phyloP scores from a whole-genome alignment of 495 filamentous ascomycete genomes.

The Hapsidospora chrysogenum region DNA sequence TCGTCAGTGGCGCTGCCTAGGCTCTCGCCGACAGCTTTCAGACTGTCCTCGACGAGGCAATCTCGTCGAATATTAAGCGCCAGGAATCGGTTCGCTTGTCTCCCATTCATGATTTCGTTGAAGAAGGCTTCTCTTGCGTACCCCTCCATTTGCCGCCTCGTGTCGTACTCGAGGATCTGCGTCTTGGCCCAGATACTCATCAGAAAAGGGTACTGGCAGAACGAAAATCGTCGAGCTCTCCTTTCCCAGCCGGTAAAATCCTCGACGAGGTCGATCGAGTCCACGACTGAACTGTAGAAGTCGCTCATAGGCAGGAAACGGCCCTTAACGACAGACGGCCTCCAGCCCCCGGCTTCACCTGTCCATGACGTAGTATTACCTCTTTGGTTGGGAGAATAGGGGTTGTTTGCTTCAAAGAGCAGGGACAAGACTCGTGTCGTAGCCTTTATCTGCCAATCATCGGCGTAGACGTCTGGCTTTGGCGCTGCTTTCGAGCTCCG shows the following conservation, averaged over 20 bases:
- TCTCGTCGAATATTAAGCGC: constrained; percentile 66
- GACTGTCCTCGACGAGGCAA: constrained; percentile 81
- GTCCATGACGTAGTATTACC: constrained; percentile 11
- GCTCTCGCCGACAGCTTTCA: constrained; percentile 74
- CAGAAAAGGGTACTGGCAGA: constrained; percentile 91
- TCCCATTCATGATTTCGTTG: constrained; percentile 61
- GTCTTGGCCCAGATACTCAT: constrained; percentile 91
- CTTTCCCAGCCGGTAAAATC: constrained; percentile 88
- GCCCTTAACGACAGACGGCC: constrained; percentile 22
- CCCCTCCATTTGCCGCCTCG: constrained; percentile 78
- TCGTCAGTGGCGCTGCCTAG: constrained; percentile 72
- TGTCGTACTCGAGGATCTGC: constrained; percentile 80
- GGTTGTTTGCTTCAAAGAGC: constrained; percentile 68
- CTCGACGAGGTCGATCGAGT: constrained; percentile 69
- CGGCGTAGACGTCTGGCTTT: constrained; percentile 46
- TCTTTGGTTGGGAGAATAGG: neutral
- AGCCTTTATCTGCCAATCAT: constrained; percentile 85
- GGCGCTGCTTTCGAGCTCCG: constrained; percentile 16
- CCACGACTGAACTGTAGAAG: constrained; percentile 77
- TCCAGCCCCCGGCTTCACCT: neutral
- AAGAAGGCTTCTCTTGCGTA: constrained; percentile 88
- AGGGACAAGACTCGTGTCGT: constrained; percentile 69
- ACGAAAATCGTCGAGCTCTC: constrained; percentile 58
- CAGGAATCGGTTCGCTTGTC: constrained; percentile 64
- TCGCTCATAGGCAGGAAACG: constrained; percentile 58